These are phyloP conservation scores for Quercus variabilis DNA, from an alignment of 306 rosid genomes.

Conservation along the genomic window DNA sequence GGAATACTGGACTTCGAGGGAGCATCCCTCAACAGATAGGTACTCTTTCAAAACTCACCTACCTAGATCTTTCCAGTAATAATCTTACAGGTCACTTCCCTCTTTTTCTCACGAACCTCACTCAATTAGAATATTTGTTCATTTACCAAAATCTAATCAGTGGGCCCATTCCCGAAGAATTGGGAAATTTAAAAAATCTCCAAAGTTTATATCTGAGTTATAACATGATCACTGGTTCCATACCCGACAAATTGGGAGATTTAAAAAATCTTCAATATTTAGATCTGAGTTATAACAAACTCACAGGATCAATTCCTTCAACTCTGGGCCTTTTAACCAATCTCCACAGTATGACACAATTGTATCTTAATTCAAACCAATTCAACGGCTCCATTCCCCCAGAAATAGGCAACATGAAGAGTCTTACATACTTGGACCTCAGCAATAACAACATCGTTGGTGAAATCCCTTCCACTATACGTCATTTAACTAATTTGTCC, in stretches of 20 bases:
- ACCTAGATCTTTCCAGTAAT: background rate
- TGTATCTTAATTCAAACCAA: background rate
- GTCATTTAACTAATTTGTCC: no score
- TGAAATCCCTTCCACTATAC: background rate
- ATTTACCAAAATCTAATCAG: background rate
- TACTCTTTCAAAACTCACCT: background rate
- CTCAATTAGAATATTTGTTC: background rate
- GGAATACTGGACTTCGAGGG: background rate
- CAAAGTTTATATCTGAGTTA: no score
- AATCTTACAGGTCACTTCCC: background rate
- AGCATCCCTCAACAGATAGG: background rate
- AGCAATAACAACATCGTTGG: background rate
- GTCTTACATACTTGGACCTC: accelerated
- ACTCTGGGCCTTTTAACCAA: background rate
- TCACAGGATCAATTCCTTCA: background rate
- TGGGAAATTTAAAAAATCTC: background rate
- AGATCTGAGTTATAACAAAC: background rate
- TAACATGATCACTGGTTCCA: background rate
- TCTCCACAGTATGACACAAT: accelerated
- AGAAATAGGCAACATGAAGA: background rate
- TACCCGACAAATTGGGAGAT: background rate
- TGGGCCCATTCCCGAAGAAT: no score
- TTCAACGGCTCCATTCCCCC: background rate
- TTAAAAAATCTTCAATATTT: background rate
- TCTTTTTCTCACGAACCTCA: background rate